phyloP scores from a whole-genome alignment of 2,329 filamentous ascomycete genomes.

The Fusarium sp. region DNA sequence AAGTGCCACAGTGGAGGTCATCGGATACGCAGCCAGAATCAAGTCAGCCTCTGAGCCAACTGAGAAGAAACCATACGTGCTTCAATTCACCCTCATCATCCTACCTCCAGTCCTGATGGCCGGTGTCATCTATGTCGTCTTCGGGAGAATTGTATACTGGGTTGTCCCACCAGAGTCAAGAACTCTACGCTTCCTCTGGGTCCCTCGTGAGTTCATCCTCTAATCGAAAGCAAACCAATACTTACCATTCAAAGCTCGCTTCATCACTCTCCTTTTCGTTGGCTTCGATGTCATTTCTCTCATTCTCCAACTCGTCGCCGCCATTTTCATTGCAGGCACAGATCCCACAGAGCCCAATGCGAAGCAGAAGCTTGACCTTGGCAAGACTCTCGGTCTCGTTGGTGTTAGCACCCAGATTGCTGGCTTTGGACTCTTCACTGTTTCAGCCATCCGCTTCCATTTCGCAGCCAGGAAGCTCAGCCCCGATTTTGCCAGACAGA shows the following conservation, averaged over 20 bases:
- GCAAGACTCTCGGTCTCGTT: slow-evolving; percentile 33
- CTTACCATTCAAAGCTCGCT: slow-evolving; percentile 6
- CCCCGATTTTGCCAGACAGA: slow-evolving; percentile 24
- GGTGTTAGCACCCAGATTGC: slow-evolving; percentile 53
- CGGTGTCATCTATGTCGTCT: slow-evolving; percentile 43
- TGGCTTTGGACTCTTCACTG: slow-evolving; percentile 59
- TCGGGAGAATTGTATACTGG: slow-evolving; percentile 39
- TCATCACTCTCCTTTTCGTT: slow-evolving; percentile 54
- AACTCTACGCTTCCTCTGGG: slow-evolving; percentile 35
- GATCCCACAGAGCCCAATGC: slow-evolving; percentile 48
- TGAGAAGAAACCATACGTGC: slow-evolving; percentile 28
- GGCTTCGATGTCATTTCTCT: slow-evolving; percentile 54
- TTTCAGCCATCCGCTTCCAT: slow-evolving; percentile 59
- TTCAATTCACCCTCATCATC: slow-evolving; percentile 41
- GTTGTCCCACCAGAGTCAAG: slow-evolving; percentile 37
- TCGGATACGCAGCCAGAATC: slow-evolving; percentile 32
- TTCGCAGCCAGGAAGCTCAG: slow-evolving; percentile 51
- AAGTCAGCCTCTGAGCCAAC: slow-evolving; percentile 28
- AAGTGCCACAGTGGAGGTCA: slow-evolving; percentile 15
- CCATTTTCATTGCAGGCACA: slow-evolving; percentile 54
- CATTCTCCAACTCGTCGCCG: slow-evolving; percentile 53
- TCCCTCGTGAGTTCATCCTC: slow-evolving; percentile 26
- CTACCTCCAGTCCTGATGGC: slow-evolving; percentile 42
- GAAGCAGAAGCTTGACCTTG: slow-evolving; percentile 39
- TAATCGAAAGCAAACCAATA: too few species aligned